Percentiles rank a stretch among this genome's conserved stretches.
Evolutionary conservation across 2,329 filamentous ascomycete species (phyloP).

Genomic region (Trichoderma gracile): DNA sequence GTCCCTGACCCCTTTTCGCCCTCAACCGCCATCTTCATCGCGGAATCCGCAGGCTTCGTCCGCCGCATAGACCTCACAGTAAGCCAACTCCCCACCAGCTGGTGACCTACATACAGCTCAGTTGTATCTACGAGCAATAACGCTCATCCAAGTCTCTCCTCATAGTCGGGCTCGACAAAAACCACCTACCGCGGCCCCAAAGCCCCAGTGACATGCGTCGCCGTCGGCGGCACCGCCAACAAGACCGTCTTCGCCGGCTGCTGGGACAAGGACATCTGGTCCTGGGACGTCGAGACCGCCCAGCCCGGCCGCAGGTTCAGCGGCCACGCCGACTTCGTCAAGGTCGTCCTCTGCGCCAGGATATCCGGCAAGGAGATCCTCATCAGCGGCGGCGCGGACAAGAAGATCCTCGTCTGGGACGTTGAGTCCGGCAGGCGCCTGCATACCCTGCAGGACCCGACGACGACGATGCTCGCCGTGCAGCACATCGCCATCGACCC

Average conservation of each 20-base stretch:
- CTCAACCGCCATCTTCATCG: constrained; percentile 67
- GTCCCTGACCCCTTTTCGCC: constrained; percentile 64
- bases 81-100: constrained; percentile 31
- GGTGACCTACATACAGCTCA: neutral
- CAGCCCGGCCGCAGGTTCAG: constrained; percentile 60
- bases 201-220: constrained; percentile 77
- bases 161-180: constrained; percentile 38
- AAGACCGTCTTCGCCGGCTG: constrained; percentile 77
- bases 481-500: constrained; percentile 79
- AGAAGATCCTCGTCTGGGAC: constrained; percentile 84
- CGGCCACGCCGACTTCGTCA: constrained; percentile 90
- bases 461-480: constrained; percentile 70
- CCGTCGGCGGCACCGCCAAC: constrained; percentile 59
- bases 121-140: neutral
- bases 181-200: constrained; percentile 68
- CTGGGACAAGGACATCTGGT: constrained; percentile 93
- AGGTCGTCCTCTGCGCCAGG: constrained; percentile 66
- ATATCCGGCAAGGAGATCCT: constrained; percentile 64
- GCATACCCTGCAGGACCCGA: constrained; percentile 75
- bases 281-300: constrained; percentile 68
- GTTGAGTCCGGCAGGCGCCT: constrained; percentile 65
- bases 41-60: constrained; percentile 82
- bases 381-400: constrained; percentile 75
- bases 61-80: constrained; percentile 75
- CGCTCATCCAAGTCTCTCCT: neutral